These are phyloP conservation scores for Cyphellophora attinorum DNA, from an alignment of 2,329 filamentous ascomycete genomes.

Conservation along the genomic window DNA sequence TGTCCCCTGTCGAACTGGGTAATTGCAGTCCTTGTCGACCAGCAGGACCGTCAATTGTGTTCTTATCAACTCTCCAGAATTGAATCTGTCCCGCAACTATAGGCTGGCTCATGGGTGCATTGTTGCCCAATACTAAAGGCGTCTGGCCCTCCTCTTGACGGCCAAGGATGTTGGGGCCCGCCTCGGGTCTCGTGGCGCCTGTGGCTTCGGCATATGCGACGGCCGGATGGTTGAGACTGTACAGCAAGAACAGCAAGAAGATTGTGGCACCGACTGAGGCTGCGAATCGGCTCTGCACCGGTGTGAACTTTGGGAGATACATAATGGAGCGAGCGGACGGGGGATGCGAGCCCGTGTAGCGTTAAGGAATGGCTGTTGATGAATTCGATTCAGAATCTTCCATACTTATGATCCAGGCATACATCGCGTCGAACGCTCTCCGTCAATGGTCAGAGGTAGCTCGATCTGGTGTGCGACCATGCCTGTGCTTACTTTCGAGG, in stretches of 20 bases:
- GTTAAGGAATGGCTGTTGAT: no score
- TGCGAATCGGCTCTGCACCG: conserved; percentile 62
- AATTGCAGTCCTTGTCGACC: conserved; percentile 26
- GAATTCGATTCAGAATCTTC: no score
- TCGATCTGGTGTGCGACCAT: no score
- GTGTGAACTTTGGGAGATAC: conserved; percentile 45
- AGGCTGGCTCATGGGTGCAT: conserved; percentile 51
- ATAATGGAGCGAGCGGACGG: conserved; percentile 20
- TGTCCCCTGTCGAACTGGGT: conserved; percentile 19
- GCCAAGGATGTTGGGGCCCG: conserved; percentile 31
- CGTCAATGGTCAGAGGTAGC: no score
- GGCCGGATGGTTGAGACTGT: conserved; percentile 48
- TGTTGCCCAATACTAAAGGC: conserved; percentile 46
- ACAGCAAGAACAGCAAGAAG: conserved; percentile 51
- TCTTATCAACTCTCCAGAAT: conserved; percentile 54
- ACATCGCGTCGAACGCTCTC: no score
- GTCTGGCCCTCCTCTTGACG: conserved; percentile 19
- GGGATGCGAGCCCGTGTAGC: no score
- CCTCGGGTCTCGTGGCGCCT: conserved; percentile 32
- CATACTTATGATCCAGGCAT: no score
- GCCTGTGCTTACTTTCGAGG: no score
- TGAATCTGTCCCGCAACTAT: conserved; percentile 53
- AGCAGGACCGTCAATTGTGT: conserved; percentile 40
- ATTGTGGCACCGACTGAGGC: conserved; percentile 55
- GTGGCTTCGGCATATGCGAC: conserved; percentile 51